phyloP scores from a whole-genome alignment of 2,329 filamentous ascomycete genomes.

The Verticillium zaregamsianum region DNA sequence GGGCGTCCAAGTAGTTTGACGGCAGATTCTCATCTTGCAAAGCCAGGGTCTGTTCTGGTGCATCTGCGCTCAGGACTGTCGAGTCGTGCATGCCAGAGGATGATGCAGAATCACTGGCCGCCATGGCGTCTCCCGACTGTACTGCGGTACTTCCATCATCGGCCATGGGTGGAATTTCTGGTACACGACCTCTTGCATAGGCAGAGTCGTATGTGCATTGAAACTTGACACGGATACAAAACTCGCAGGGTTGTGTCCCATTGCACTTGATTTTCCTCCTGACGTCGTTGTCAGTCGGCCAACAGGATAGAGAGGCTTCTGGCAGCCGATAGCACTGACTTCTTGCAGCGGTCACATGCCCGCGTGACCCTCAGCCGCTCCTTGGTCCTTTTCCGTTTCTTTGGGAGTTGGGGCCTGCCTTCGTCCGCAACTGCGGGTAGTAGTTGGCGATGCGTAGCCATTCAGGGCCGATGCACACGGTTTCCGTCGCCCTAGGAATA shows the following conservation, averaged over 20 bases:
- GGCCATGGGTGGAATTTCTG: conserved; percentile 26
- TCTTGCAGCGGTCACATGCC: conserved; percentile 44
- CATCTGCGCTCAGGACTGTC: conserved; percentile 1
- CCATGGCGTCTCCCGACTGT: not conserved
- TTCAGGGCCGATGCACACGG: not conserved
- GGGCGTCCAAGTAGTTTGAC: conserved; percentile 20
- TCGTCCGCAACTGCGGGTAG: not conserved
- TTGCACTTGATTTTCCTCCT: conserved; percentile 32
- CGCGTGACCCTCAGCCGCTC: conserved; percentile 38
- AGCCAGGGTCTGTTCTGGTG: conserved; percentile 2
- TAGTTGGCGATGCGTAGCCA: not conserved
- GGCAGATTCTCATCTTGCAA: not conserved
- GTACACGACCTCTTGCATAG: conserved; percentile 43
- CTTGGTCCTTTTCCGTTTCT: conserved; percentile 13
- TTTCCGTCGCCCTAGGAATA: not conserved
- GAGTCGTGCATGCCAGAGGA: not conserved
- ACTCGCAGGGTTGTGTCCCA: conserved; percentile 25
- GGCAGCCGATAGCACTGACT: conserved; percentile 24
- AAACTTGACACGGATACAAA: conserved; percentile 24
- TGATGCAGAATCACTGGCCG: not conserved
- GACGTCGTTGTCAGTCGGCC: not conserved
- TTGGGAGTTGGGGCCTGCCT: not conserved
- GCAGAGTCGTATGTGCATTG: conserved; percentile 45
- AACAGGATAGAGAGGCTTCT: not conserved
- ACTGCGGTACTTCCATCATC: conserved; percentile 6